Base-by-base conservation (phyloP, 768 basidiomycete genomes). In the Rubroboletus pulcherrimus region DNA sequence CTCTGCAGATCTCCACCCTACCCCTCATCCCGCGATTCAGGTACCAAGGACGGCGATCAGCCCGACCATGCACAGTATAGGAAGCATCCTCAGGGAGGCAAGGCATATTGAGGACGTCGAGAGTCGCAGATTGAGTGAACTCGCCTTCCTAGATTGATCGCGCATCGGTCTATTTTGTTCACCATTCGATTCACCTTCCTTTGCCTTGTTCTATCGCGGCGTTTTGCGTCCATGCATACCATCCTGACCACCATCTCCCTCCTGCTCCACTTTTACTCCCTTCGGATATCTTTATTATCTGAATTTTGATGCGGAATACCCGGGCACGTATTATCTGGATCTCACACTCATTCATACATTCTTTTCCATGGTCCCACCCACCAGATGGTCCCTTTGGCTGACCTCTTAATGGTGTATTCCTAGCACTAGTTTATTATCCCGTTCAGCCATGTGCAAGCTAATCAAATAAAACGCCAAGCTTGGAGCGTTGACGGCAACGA, bases 71-170 rank as follows among this genome's bases (percentile, higher is more conserved):
- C 81, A 90, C 63, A 83, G 72, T 57, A 66, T 73, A 17, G 85
- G 78, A 44, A 83, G 76, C 53, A 87, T 91, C 50, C 48, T 82
- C 56, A 49, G 74, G 34, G 77, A 84, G 71, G 72, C 80, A 51
- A 76, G 63, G 46, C 71, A 68, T 39, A 88, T 90, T 39, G 74
- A 80, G 65, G 86, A 91, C 57, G 84, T 82, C 11, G 88, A 91
- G 75, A 78, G 76, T 58, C 74, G 87, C 69, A 73, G 86, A 68
- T 72, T 89, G 75, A 83, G 84, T 42, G 88, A 91, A 73, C 66
- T 87, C 63, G 87, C 87, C 51, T 91, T 89, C 65, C 70, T 87
- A 65, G 60, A 72, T 58, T 71, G 68, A 71, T 56, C 31, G 50
- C 21, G 40, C 52, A 42, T 58, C 42, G 5, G 24, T 33, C 47